phyloP scores from a whole-genome alignment of 257 asterid species.

The Nicotiana benthamiana region DNA sequence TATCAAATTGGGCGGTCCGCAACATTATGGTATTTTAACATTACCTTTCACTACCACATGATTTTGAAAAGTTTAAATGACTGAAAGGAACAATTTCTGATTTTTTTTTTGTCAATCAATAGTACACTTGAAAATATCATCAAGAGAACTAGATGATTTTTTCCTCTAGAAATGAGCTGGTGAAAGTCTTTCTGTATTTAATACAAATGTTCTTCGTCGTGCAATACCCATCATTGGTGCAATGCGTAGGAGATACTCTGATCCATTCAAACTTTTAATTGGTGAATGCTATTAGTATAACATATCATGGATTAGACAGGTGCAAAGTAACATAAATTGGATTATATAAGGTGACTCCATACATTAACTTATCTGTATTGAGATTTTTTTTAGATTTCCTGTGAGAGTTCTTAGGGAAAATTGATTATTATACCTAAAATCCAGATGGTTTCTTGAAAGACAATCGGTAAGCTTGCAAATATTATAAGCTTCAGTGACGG shows the following conservation, averaged over 20 bases:
- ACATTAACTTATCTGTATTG: neutral
- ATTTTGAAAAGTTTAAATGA: neutral
- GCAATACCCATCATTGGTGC: neutral
- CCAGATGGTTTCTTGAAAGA: neutral
- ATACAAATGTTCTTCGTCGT: neutral
- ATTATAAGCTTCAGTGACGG: neutral
- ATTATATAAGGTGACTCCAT: neutral
- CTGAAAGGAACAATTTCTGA: neutral
- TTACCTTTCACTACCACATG: neutral
- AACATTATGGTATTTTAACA: too few species aligned
- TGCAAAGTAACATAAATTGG: neutral
- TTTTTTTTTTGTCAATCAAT: neutral
- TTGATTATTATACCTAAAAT: neutral
- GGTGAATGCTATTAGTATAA: neutral
- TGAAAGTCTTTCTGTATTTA: neutral
- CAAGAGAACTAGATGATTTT: neutral
- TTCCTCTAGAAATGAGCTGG: neutral
- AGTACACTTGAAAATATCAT: neutral
- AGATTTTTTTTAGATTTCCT: neutral
- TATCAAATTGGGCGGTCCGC: too few species aligned
- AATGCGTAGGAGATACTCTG: neutral
- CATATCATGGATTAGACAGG: neutral
- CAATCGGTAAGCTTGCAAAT: neutral
- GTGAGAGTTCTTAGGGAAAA: neutral
- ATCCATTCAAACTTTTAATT: neutral